Base-by-base conservation (phyloP, 75 land plant genomes). In the Sequoiadendron giganteum region DNA sequence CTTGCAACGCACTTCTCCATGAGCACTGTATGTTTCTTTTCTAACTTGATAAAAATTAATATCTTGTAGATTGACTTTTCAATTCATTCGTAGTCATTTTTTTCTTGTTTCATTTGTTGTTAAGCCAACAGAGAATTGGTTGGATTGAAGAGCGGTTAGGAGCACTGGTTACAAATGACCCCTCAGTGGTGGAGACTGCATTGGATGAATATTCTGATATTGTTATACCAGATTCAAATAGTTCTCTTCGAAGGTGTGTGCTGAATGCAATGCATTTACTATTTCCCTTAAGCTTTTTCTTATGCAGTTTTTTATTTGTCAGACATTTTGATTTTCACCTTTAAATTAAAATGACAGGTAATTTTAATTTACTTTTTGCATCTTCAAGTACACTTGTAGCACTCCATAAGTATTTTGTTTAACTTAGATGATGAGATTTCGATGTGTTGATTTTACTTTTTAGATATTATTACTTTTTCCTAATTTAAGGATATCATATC, bases 1-100 rank as follows among this genome's bases (percentile, higher is more conserved):
- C 97, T 98, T 88, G 99, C 97, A 81, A 97, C 99, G 43, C 99
- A 98, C 83, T 98, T 90, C 85, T 86, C 93, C 32, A 91, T 85
- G 38, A 90, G 86, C 86, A 81, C 90, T 79, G 99, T 98, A 83
- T 79, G 89, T 87, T 19, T 79, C 78, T 87, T 89, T 86, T 43
- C 49, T 18, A 28, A n/a, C 47, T 40, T 85, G 49, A 79, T 32
- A 68, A 83, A 85, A 58, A 45, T 7, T 34, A 32, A 0, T 68
- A 14, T 36, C 0, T 68, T 47, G 36, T 15, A 36, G 11, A 21
- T 39, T 48, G 30, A 36, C 10, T 68, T 65, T 82, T 85, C n/a
- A 49, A 8, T 85, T 21, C 14, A 2, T 21, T 38, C 21, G 11
- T 43, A 18, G 21, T 72, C 72, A 21, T 84, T 40, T 84, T 7